Evolutionary conservation across 2,329 filamentous ascomycete species (phyloP).

Genomic region (Madurella mycetomatis): DNA sequence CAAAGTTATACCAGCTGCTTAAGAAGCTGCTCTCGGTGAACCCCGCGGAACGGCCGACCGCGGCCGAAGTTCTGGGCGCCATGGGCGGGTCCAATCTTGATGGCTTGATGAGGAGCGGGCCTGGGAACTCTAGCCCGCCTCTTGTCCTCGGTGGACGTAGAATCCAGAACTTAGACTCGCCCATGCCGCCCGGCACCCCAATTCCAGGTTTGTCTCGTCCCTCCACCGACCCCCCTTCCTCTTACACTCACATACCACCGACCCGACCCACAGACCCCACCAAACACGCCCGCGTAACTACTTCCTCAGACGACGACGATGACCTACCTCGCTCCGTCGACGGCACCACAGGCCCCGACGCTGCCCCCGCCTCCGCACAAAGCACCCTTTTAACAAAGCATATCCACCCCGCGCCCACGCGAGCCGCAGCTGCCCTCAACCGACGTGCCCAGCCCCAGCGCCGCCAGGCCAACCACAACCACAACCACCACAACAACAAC

Average conservation of each 20-base stretch:
- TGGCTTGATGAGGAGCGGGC: conserved; percentile 33
- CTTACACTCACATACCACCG: conserved; percentile 9
- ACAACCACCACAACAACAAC: too few relatives aligned
- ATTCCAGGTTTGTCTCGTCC: conserved; percentile 37
- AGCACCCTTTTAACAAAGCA: conserved; percentile 23
- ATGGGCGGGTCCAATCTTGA: conserved; percentile 61
- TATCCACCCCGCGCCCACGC: conserved; percentile 4
- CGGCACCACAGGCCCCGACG: conserved; percentile 28
- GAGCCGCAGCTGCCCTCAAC: conserved; percentile 26
- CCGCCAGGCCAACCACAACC: conserved; percentile 20
- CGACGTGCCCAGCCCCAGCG: not conserved
- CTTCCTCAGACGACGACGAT: conserved; percentile 31
- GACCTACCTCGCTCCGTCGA: conserved; percentile 26
- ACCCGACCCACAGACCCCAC: conserved; percentile 28
- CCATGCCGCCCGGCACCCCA: conserved; percentile 46
- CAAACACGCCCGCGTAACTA: conserved; percentile 32
- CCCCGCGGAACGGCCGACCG: conserved; percentile 72
- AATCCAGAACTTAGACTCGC: conserved; percentile 54
- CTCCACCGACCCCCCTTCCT: conserved; percentile 11
- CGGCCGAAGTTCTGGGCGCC: conserved; percentile 75
- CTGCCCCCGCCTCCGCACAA: conserved; percentile 25
- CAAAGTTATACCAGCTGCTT: conserved; percentile 79
- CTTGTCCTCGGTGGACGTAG: conserved; percentile 42
- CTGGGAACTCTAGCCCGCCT: conserved; percentile 33
- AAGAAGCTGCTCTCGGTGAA: conserved; percentile 75